phyloP scores from a whole-genome alignment of 2,329 filamentous ascomycete species.

The Blastomyces silverae region DNA sequence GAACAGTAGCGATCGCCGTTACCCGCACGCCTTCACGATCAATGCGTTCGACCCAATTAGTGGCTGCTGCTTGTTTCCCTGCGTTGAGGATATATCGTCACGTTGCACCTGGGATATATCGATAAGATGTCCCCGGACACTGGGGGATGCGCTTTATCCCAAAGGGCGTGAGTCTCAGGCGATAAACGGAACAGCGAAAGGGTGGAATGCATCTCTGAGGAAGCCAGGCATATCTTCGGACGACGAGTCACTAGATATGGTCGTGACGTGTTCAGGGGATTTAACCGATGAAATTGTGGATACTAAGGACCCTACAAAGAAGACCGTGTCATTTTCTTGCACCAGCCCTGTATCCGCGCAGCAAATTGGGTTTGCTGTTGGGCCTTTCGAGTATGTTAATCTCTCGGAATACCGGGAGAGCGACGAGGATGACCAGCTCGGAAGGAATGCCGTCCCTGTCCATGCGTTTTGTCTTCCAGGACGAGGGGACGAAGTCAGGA shows the following conservation, averaged over 20 bases:
- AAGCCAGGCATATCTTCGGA: conserved; percentile 55
- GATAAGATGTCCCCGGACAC: conserved; percentile 74
- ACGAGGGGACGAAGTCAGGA: conserved; percentile 71
- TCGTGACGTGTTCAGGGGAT: conserved; percentile 84
- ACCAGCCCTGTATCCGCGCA: conserved; percentile 70
- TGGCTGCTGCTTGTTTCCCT: conserved; percentile 84
- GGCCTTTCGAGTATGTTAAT: conserved; percentile 90
- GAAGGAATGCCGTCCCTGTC: conserved; percentile 78
- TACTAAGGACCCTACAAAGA: conserved; percentile 68
- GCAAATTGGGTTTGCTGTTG: conserved; percentile 88
- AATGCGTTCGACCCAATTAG: conserved; percentile 62
- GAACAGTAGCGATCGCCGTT: conserved; percentile 69
- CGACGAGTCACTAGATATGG: conserved; percentile 81
- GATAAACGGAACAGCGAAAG: conserved; percentile 23
- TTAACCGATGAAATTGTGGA: conserved; percentile 76
- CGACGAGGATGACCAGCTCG: conserved; percentile 85
- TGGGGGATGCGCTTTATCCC: conserved; percentile 63
- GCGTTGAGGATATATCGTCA: conserved; percentile 75
- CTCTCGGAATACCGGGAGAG: conserved; percentile 82
- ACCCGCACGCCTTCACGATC: conserved; percentile 85
- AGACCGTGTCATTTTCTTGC: conserved; percentile 78
- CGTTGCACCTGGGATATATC: conserved; percentile 83
- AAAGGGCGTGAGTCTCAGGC: conserved; percentile 26
- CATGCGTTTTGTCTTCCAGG: conserved; percentile 87
- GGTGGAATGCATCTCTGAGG: conserved; percentile 29